These are phyloP conservation scores for Cercospora zeae-maydis DNA, from an alignment of 2,329 filamentous ascomycete species.

Conservation along the genomic window DNA sequence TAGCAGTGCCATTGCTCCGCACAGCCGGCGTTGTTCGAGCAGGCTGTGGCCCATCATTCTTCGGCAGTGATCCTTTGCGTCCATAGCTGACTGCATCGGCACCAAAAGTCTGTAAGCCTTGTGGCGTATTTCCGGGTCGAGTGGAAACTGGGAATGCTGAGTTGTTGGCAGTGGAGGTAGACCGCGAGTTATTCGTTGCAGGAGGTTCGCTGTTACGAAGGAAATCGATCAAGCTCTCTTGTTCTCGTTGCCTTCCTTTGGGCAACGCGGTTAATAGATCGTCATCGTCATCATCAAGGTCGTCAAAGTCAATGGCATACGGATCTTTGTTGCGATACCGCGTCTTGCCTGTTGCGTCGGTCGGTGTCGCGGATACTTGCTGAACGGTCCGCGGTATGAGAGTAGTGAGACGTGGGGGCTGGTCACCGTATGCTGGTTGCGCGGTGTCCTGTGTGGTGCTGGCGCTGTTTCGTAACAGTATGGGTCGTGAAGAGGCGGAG, in stretches of 20 bases:
- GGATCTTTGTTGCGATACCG: slow-evolving; percentile 78
- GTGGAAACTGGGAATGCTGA: neutral
- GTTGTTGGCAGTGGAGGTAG: slow-evolving; percentile 1
- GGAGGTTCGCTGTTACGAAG: slow-evolving; percentile 67
- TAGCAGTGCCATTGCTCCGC: slow-evolving; percentile 14
- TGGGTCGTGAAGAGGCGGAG: slow-evolving; percentile 43
- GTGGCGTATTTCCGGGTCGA: slow-evolving; percentile 9
- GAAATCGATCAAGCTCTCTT: slow-evolving; percentile 72
- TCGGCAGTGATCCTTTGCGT: slow-evolving; percentile 15
- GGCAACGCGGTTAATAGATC: slow-evolving; percentile 50
- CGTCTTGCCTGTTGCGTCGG: slow-evolving; percentile 50
- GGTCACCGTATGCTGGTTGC: slow-evolving; percentile 18
- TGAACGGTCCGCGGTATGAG: slow-evolving; percentile 7
- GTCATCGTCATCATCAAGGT: slow-evolving; percentile 46
- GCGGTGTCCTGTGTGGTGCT: slow-evolving; percentile 11
- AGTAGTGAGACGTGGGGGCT: slow-evolving; percentile 17
- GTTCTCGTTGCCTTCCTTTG: slow-evolving; percentile 37
- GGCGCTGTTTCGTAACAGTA: slow-evolving; percentile 20
- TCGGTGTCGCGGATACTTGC: neutral
- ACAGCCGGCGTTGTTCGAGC: neutral
- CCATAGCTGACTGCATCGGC: slow-evolving; percentile 21
- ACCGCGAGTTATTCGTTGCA: slow-evolving; percentile 1
- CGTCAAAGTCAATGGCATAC: slow-evolving; percentile 75
- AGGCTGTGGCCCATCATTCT: slow-evolving; percentile 12
- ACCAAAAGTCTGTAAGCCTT: slow-evolving; percentile 15